Percentiles rank a stretch among this genome's conserved stretches.
These are phyloP conservation scores for Austroboletus olivaceoglutinosus DNA, from an alignment of 1,284 basidiomycete species.

Conservation along the genomic window DNA sequence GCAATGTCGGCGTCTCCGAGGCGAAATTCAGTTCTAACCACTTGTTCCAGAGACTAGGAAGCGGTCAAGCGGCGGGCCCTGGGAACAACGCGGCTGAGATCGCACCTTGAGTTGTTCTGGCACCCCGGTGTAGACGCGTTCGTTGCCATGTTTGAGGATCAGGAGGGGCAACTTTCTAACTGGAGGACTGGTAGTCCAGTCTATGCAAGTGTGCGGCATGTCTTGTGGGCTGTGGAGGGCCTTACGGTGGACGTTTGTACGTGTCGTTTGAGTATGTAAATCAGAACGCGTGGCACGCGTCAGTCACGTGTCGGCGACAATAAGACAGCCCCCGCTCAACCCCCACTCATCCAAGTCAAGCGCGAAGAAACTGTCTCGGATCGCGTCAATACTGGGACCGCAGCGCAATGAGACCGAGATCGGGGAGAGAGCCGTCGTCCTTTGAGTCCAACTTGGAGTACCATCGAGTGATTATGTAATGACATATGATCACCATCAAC, in stretches of 20 bases:
- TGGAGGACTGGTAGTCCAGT: slow-evolving; percentile 24
- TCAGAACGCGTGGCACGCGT: background rate
- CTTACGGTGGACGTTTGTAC: too few relatives aligned
- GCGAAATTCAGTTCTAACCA: slow-evolving; percentile 21
- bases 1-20: slow-evolving; percentile 16
- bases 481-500: slow-evolving; percentile 7
- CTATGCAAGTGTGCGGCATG: slow-evolving; percentile 27
- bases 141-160: slow-evolving; percentile 16
- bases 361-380: too few relatives aligned
- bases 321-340: too few relatives aligned
- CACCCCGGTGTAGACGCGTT: slow-evolving; percentile 20
- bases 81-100: background rate
- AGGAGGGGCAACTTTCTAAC: slow-evolving; percentile 20
- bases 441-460: too few relatives aligned
- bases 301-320: background rate
- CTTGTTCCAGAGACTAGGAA: slow-evolving; percentile 15
- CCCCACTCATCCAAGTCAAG: too few relatives aligned
- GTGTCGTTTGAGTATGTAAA: too few relatives aligned
- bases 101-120: slow-evolving; percentile 22
- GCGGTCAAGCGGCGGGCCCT: background rate
- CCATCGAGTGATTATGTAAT: slow-evolving; percentile 19
- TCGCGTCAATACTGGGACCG: too few relatives aligned
- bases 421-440: too few relatives aligned
- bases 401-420: too few relatives aligned
- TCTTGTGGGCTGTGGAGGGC: background rate